Evolutionary conservation across 2,329 filamentous ascomycete species (phyloP), one percentile per base, ranked within the genome.

Genomic region (Aphanocladium album): DNA sequence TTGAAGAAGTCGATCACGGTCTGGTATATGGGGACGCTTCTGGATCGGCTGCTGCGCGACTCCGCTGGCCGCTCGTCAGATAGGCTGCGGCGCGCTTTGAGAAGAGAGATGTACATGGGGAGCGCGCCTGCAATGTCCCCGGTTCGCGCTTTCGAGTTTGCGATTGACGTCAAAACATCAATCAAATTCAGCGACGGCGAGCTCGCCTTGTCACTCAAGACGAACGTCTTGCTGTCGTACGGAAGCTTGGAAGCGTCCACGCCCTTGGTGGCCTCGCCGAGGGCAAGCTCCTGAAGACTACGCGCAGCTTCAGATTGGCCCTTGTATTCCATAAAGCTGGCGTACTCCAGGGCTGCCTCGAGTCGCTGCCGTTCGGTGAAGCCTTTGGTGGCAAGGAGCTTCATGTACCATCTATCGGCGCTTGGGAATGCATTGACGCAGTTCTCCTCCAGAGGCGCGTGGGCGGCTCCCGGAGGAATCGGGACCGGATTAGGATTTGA

Each of bases 251-350:
- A 66, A 73, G 73, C 67, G 41, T 81, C 77, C 2, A 85, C 67
- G 16, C 81, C 83, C 11, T 81, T 78, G 1, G 83, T 82, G 1
- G 91, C 90, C 62, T 96, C 87, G 64, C 90, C 85, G 45, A 96
- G 77, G 1, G 88, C 91, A 81, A 89, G 87, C 63, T 81, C 80
- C 72, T 91, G 93, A 76, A 92, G 86, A 63, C 89, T 84, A 59
- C 85, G 81, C 0, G 91, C 88, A 0, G 84, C 86, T 4, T 85
- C 83, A 1, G 80, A 75, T 27, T 86, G 72, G 1, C 84, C 80
- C 75, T 93, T 93, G 75, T 85, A 93, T 65, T 92, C 89, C 43
- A 96, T 80, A 84, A 90, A 97, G 59, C 90, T 88, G 2, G 89
- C 93, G 71, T 93, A 96, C 1, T 88, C 88, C 46, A 96, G 77